These are phyloP conservation scores for Naganishia albida DNA, from an alignment of 1,284 basidiomycete genomes.

Conservation along the genomic window DNA sequence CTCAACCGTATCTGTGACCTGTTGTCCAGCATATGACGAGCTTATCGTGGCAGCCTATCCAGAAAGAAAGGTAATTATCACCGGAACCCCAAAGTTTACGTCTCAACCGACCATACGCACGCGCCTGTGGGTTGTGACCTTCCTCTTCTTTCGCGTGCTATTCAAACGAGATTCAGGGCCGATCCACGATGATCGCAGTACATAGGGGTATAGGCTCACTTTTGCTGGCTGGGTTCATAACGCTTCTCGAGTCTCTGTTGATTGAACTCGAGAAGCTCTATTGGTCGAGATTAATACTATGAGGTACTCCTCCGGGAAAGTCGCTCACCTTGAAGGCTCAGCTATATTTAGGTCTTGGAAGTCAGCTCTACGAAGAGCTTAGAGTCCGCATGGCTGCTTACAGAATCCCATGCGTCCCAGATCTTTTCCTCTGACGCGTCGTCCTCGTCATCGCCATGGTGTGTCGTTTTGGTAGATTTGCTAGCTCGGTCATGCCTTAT, in stretches of 20 bases:
- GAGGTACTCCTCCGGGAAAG: background rate
- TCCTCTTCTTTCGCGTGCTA: conserved; percentile 41
- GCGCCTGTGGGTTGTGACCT: conserved; percentile 35
- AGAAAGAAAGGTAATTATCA: background rate
- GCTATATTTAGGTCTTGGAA: conserved; percentile 30
- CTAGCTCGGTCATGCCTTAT: conserved; percentile 60
- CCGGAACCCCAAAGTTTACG: no score
- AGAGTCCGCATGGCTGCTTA: conserved; percentile 33
- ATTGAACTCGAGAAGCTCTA: conserved; percentile 43
- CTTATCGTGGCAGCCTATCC: conserved; percentile 21
- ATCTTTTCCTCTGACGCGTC: conserved; percentile 52
- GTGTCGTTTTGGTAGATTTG: conserved; percentile 37
- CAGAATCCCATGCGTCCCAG: conserved; percentile 52
- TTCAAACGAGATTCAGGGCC: conserved; percentile 9
- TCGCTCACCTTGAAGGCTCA: conserved; percentile 43
- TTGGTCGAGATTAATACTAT: background rate
- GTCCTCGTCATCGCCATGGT: conserved; percentile 40
- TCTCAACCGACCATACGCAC: conserved; percentile 33
- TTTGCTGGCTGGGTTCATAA: conserved; percentile 37
- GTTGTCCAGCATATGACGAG: conserved; percentile 56
- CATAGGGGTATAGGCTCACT: background rate
- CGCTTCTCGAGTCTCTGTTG: conserved; percentile 44
- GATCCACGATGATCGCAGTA: background rate
- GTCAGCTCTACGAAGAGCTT: background rate
- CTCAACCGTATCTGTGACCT: conserved; percentile 63